Conservation (phyloP, 2,329 filamentous ascomycete species). For the Pseudodiploospora longispora region DNA sequence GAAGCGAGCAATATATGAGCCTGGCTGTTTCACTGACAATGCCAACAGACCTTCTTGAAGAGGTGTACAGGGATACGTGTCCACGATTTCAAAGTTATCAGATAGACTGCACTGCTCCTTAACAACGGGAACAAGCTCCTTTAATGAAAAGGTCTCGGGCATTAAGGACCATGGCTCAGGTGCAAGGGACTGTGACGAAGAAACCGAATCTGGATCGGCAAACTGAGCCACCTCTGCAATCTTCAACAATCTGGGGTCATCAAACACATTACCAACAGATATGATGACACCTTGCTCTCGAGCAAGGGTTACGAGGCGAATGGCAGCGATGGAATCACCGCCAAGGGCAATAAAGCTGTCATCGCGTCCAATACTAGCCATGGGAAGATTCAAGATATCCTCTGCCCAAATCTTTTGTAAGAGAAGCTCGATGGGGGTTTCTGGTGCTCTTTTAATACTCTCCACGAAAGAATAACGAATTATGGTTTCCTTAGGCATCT, state of each 20-base stretch:
- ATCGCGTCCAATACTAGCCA: conserved; percentile 27
- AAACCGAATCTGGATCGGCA: background rate
- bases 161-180: no score
- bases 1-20: background rate
- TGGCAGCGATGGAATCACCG: conserved; percentile 40
- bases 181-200: conserved; percentile 22
- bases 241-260: background rate
- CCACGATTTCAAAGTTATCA: background rate
- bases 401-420: conserved; percentile 27
- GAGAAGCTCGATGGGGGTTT: conserved; percentile 9
- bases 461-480: background rate
- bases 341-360: conserved; percentile 42
- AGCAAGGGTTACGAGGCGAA: conserved; percentile 29
- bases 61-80: background rate
- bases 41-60: background rate
- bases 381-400: conserved; percentile 21
- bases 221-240: conserved; percentile 7
- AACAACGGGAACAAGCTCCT: no score
- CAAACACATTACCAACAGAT: conserved; percentile 5
- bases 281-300: conserved; percentile 2
- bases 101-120: no score
- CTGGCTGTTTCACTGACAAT: background rate
- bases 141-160: no score
- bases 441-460: background rate
- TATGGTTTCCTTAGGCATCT: background rate